Evolutionary conservation across 2,329 filamentous ascomycete species (phyloP).

Genomic region (Colletotrichum acutatum): DNA sequence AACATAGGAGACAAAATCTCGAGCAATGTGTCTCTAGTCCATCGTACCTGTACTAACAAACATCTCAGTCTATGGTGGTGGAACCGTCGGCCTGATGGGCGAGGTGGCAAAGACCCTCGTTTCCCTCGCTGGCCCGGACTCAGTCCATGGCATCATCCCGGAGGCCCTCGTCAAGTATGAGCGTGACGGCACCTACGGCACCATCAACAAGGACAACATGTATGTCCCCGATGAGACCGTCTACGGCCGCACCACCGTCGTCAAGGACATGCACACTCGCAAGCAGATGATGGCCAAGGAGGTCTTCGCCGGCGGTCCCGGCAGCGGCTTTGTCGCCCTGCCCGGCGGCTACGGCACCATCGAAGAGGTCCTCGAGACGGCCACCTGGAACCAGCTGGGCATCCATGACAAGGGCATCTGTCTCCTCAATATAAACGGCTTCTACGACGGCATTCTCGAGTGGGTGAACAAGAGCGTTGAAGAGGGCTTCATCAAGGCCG

Average conservation of each 20-base stretch:
- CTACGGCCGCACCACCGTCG: conserved; percentile 88
- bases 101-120: conserved; percentile 90
- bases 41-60: conserved; percentile 22
- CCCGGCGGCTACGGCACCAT: conserved; percentile 93
- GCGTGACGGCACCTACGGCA: conserved; percentile 68
- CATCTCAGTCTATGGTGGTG: conserved; percentile 85
- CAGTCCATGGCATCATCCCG: conserved; percentile 95
- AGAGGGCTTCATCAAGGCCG: conserved; percentile 79
- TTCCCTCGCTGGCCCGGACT: conserved; percentile 79
- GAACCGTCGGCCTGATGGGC: conserved; percentile 95
- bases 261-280: conserved; percentile 94
- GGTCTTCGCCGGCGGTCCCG: conserved; percentile 83
- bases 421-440: conserved; percentile 87
- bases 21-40: not conserved
- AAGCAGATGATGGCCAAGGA: conserved; percentile 94
- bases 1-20: not conserved
- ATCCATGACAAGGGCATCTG: conserved; percentile 87
- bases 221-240: conserved; percentile 70
- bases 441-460: conserved; percentile 86
- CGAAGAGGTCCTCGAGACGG: conserved; percentile 93
- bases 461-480: conserved; percentile 84
- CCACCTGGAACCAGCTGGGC: conserved; percentile 95
- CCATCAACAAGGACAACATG: conserved; percentile 58
- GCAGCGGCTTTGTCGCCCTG: conserved; percentile 89
- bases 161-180: conserved; percentile 85